Conservation (phyloP, 1,284 basidiomycete genomes). For the Pseudozyma sp. region DNA sequence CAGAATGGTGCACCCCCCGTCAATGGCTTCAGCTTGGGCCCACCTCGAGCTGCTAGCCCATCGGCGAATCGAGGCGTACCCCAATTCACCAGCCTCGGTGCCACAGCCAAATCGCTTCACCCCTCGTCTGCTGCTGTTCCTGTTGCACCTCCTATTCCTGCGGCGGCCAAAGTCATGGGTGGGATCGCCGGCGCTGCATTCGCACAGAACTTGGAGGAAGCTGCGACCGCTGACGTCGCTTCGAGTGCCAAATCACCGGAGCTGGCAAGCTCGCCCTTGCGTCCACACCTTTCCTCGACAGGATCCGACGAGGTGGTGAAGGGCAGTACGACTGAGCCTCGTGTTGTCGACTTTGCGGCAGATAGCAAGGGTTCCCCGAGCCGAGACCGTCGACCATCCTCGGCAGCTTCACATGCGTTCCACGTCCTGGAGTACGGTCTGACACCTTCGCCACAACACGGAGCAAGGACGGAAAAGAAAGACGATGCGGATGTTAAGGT, state of each 20-base stretch:
- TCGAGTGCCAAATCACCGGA: constrained; percentile 3
- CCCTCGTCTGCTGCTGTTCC: constrained; percentile 22
- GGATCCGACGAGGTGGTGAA: constrained; percentile 1
- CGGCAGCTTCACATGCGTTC: constrained; percentile 24
- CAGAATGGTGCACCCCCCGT: constrained; percentile 25
- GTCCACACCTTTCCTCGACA: constrained; percentile 14
- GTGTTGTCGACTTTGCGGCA: background rate
- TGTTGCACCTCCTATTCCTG: constrained; percentile 6
- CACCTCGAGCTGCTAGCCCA: constrained; percentile 39
- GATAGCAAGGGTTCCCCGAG: constrained; percentile 4
- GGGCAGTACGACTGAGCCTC: background rate
- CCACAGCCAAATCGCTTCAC: constrained; percentile 30
- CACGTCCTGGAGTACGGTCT: constrained; percentile 26
- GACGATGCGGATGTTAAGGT: constrained; percentile 14
- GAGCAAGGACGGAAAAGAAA: constrained; percentile 7
- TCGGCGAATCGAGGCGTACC: constrained; percentile 20
- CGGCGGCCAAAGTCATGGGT: constrained; percentile 9
- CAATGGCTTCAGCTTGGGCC: constrained; percentile 42
- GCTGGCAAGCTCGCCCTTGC: constrained; percentile 3
- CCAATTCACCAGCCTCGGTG: constrained; percentile 23
- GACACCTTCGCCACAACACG: constrained; percentile 10
- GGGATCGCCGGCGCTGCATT: constrained; percentile 27
- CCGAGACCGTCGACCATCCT: background rate
- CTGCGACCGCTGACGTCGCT: constrained; percentile 1
- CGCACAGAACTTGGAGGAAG: constrained; percentile 9